Conservation (phyloP, 352 stramenopile species). For the Phytopythium mirpurense region DNA sequence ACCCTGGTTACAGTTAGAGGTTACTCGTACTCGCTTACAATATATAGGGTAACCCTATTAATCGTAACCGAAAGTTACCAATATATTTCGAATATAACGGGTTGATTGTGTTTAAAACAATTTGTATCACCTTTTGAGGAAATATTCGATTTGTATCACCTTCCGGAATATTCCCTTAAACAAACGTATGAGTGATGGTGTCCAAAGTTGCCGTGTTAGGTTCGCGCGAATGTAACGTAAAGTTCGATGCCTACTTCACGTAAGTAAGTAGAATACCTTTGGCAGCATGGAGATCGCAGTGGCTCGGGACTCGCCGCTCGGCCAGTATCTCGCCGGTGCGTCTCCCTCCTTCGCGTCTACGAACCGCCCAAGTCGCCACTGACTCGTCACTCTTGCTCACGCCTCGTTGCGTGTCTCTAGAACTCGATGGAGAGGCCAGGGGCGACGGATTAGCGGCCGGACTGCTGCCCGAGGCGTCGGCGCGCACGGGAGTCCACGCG, state of each 20-base stretch:
- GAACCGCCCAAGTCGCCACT: too few species aligned
- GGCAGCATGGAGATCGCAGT: constrained; percentile 69
- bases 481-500: background rate
- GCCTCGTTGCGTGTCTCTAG: background rate
- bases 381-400: too few species aligned
- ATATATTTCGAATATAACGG: background rate
- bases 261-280: too few species aligned
- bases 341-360: background rate
- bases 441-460: background rate
- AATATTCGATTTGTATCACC: constrained; percentile 2
- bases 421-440: constrained; percentile 5
- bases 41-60: too few species aligned
- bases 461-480: background rate
- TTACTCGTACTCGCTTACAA: too few species aligned
- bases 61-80: background rate
- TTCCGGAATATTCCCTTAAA: background rate
- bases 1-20: background rate
- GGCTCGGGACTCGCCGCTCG: constrained; percentile 36
- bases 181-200: too few species aligned
- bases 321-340: constrained; percentile 49
- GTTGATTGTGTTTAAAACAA: background rate
- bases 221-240: too few species aligned
- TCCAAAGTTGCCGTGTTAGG: too few species aligned
- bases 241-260: too few species aligned
- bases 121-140: background rate